Conservation (phyloP, 2,329 filamentous ascomycete species). For the Fusarium pilosicola region DNA sequence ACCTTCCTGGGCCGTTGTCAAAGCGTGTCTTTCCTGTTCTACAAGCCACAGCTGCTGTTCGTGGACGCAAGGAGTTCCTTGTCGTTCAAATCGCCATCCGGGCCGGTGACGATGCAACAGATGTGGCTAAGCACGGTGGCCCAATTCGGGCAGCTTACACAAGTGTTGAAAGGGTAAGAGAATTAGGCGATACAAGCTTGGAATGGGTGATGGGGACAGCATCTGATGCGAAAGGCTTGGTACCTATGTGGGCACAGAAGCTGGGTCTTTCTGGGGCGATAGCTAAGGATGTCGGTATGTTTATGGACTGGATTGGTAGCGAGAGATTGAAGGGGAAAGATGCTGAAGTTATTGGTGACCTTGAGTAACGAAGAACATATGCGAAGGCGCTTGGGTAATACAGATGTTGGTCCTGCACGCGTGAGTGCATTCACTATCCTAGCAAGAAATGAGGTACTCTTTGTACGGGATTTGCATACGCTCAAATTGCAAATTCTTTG, state of each 20-base stretch:
- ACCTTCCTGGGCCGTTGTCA: slow-evolving; percentile 67
- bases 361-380: background rate
- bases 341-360: slow-evolving; percentile 13
- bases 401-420: background rate
- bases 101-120: slow-evolving; percentile 48
- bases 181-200: slow-evolving; percentile 56
- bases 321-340: slow-evolving; percentile 51
- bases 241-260: slow-evolving; percentile 75
- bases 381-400: background rate
- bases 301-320: slow-evolving; percentile 68
- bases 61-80: slow-evolving; percentile 59
- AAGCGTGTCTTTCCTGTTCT: slow-evolving; percentile 75
- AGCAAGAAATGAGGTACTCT: background rate
- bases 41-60: slow-evolving; percentile 64
- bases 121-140: slow-evolving; percentile 52
- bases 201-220: slow-evolving; percentile 85
- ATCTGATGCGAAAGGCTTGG: slow-evolving; percentile 72
- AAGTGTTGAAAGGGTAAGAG: slow-evolving; percentile 70
- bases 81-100: slow-evolving; percentile 66
- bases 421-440: background rate
- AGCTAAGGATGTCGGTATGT: slow-evolving; percentile 76
- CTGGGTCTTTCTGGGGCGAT: slow-evolving; percentile 69
- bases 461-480: background rate
- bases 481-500: background rate
- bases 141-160: slow-evolving; percentile 69